Percentiles rank a stretch among this genome's conserved stretches.
These are phyloP conservation scores for Gossypium davidsonii DNA, from an alignment of 441 rosid species.

Conservation along the genomic window DNA sequence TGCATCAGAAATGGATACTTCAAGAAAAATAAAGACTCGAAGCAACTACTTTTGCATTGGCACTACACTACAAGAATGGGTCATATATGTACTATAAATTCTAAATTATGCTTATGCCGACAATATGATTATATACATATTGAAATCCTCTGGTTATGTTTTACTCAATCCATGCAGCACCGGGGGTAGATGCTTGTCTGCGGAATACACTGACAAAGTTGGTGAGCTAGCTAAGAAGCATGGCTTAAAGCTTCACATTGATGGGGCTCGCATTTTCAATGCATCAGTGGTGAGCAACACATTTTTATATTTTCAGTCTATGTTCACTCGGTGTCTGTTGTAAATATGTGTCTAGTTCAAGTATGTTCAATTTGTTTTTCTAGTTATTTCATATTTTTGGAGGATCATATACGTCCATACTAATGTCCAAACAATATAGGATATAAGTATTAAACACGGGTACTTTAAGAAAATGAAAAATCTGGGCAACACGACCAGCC, in stretches of 20 bases:
- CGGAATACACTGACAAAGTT: slow-evolving; percentile 64
- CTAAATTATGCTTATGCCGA: too few species aligned
- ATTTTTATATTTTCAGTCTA: not conserved
- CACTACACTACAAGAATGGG: too few species aligned
- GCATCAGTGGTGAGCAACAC: slow-evolving; percentile 50
- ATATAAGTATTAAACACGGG: not conserved
- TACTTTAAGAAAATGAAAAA: not conserved
- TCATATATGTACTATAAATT: too few species aligned
- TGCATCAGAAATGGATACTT: too few species aligned
- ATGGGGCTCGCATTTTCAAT: slow-evolving; percentile 91
- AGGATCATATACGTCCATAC: not conserved
- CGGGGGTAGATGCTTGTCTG: slow-evolving; percentile 76
- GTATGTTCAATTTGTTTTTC: not conserved
- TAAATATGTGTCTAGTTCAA: not conserved
- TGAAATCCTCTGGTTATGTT: slow-evolving; percentile 1
- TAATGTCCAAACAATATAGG: not conserved
- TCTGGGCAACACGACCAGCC: not conserved
- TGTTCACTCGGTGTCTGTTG: not conserved
- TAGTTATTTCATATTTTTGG: not conserved
- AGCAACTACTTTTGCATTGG: too few species aligned
- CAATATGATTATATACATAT: not conserved
- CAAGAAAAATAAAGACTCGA: too few species aligned
- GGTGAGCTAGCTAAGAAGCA: slow-evolving; percentile 79
- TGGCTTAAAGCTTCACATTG: slow-evolving; percentile 86
- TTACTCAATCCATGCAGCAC: slow-evolving; percentile 43